These are phyloP conservation scores for Acacia confusa DNA, from an alignment of 306 rosid species.

Conservation along the genomic window DNA sequence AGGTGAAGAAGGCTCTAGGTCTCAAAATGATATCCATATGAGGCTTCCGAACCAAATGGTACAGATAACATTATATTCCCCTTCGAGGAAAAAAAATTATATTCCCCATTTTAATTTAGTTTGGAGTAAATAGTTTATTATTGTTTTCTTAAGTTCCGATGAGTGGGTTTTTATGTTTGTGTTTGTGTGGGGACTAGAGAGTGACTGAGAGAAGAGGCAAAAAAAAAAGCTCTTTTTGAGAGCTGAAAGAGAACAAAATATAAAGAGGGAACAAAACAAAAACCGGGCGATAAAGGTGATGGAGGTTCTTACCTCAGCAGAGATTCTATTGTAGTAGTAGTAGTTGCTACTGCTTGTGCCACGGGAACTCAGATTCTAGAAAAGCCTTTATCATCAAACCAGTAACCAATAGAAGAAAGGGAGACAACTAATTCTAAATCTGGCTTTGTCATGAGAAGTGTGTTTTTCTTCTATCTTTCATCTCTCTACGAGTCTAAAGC, in stretches of 20 bases:
- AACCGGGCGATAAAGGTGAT: conserved; percentile 24
- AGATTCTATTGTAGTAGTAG: conserved; percentile 7
- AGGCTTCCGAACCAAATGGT: too few species aligned
- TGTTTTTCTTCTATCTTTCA: not conserved
- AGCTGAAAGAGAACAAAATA: conserved; percentile 37
- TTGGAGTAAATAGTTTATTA: not conserved
- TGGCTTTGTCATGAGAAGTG: not conserved
- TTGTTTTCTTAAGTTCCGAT: not conserved
- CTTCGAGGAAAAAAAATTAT: too few species aligned
- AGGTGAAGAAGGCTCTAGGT: conserved; percentile 85
- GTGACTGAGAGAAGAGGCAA: not conserved
- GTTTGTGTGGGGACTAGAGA: not conserved
- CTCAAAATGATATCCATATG: conserved; percentile 68
- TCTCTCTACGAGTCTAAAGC: not conserved
- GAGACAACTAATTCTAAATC: not conserved
- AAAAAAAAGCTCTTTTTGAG: conserved; percentile 23
- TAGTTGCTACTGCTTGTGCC: not conserved
- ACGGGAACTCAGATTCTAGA: conserved; percentile 29
- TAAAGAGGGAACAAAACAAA: conserved; percentile 25
- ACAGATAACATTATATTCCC: too few species aligned
- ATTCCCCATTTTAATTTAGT: not conserved
- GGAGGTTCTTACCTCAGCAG: conserved; percentile 13
- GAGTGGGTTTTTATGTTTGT: not conserved
- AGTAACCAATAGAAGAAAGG: not conserved
- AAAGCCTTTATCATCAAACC: conserved; percentile 10